Evolutionary conservation across 495 filamentous ascomycete species (phyloP).

Genomic region (Friedmanniomyces simplex): DNA sequence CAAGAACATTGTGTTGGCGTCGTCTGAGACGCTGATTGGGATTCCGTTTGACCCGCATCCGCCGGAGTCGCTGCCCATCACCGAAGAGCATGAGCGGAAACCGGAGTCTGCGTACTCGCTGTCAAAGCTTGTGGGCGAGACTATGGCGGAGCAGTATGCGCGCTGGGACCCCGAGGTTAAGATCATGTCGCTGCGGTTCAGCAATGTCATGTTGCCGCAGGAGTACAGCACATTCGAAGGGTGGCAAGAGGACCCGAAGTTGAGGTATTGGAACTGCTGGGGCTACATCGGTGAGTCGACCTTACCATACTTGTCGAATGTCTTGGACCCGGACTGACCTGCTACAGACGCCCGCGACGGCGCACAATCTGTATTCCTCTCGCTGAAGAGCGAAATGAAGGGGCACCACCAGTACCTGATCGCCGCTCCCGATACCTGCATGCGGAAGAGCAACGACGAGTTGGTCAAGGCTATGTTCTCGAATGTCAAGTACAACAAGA

Average conservation of each 20-base stretch:
- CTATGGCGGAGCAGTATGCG: conserved; percentile 14
- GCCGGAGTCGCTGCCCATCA: conserved; percentile 7
- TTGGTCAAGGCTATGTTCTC: conserved; percentile 15
- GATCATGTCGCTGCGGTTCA: conserved; percentile 13
- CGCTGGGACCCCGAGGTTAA: conserved; percentile 15
- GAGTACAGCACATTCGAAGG: conserved; percentile 11
- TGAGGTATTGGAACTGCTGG: conserved; percentile 16
- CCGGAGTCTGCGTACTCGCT: conserved; percentile 13
- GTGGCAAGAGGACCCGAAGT: conserved; percentile 16
- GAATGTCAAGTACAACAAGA: conserved; percentile 13
- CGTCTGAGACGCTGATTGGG: conserved; percentile 13
- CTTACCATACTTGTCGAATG: neutral
- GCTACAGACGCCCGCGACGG: conserved; percentile 9
- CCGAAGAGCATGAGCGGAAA: conserved; percentile 12
- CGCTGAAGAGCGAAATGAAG: conserved; percentile 9
- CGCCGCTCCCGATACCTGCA: conserved; percentile 11
- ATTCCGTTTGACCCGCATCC: conserved; percentile 15
- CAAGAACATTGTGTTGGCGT: conserved; percentile 16
- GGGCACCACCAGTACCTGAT: conserved; percentile 17
- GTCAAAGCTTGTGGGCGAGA: conserved; percentile 15
- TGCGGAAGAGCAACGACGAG: conserved; percentile 17
- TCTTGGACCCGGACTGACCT: neutral
- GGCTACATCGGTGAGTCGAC: conserved; percentile 4
- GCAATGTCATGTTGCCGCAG: conserved; percentile 17
- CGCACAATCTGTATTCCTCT: conserved; percentile 7